A percentile compares a stretch with the other conserved stretches of the same genome.
These are phyloP conservation scores for Nemophila menziesii DNA, from an alignment of 257 asterid species.

Conservation along the genomic window DNA sequence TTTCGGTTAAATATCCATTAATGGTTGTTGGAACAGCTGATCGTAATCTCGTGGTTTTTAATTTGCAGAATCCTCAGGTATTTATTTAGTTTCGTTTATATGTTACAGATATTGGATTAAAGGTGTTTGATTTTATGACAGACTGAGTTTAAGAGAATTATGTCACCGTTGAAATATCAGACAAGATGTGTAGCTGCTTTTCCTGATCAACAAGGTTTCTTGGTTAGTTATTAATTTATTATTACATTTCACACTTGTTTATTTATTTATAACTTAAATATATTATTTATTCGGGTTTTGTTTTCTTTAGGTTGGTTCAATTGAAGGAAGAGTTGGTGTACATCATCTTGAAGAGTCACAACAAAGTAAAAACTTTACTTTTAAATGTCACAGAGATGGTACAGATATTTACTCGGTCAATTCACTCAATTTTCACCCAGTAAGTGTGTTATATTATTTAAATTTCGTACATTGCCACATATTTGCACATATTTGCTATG, in stretches of 20 bases:
- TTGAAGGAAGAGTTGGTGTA: conserved; percentile 98
- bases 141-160: conserved; percentile 78
- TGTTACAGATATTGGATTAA: not conserved
- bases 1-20: conserved; percentile 71
- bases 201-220: conserved; percentile 94
- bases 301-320: conserved; percentile 75
- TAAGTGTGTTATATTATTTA: conserved; percentile 24
- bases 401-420: conserved; percentile 81
- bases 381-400: conserved; percentile 97
- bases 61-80: conserved; percentile 97
- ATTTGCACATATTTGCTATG: not conserved
- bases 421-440: conserved; percentile 88
- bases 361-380: conserved; percentile 77
- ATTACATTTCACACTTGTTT: too few relatives aligned
- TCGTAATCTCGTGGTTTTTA: conserved; percentile 72
- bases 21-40: conserved; percentile 97
- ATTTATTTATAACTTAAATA: too few relatives aligned
- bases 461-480: too few relatives aligned
- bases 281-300: conserved; percentile 5
- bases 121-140: conserved; percentile 14
- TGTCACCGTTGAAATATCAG: conserved; percentile 87
- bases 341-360: conserved; percentile 88
- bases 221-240: conserved; percentile 37
- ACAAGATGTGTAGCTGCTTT: conserved; percentile 96
- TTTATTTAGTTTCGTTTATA: not conserved